Evolutionary conservation across 371 early-diverging fungal genomes (phyloP), one percentile per base, ranked within the genome.

Genomic region (Lichtheimia ramosa): DNA sequence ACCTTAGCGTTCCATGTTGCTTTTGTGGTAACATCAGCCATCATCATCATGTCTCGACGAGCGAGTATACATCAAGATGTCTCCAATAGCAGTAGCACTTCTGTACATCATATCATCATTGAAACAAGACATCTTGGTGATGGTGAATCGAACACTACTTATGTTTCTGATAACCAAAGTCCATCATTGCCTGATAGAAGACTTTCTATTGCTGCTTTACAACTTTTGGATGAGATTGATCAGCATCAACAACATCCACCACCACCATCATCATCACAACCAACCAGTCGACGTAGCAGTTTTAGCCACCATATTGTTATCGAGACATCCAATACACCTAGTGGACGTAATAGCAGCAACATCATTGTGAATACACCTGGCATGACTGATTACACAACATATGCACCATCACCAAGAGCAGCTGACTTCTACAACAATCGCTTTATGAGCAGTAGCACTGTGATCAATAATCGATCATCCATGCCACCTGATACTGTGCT

Each of bases 121-220:
- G 58, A 58, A 41, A 40, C 58, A 13, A 48, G 58, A 14, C 51
- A 58, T 15, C 23, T 34, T 46, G 28, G 18, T 34, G 18, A 43
- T 16, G 48, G 28, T 3, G 48, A 43, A 48, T 28, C 58, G 15
- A 34, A 24, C 3, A 40, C 58, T 10, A 24, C 51, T 5, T 28
- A 41, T 3, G 21, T 34, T 8, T 34, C 34, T 8, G 34, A 34
- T 34, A 34, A 34, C 34, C 34, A 58, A 20, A 51, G 34, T 7
- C 51, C 20, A 42, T 50, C 28, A 18, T 24, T n/a, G n/a, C n/a
- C 20, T 34, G 56, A 56, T 5, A 20, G 39, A 1, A 40, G 58
- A 42, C 51, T 58, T 16, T 58, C 58, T 4, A 58, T 58, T 16
- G 58, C 50, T n/a, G 58, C 58, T 15, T 39, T 50, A 21, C 51